A percentile compares a stretch with the other conserved stretches of the same genome.
Conservation (phyloP, 2,329 filamentous ascomycete species). For the Hypocreales sp. region DNA sequence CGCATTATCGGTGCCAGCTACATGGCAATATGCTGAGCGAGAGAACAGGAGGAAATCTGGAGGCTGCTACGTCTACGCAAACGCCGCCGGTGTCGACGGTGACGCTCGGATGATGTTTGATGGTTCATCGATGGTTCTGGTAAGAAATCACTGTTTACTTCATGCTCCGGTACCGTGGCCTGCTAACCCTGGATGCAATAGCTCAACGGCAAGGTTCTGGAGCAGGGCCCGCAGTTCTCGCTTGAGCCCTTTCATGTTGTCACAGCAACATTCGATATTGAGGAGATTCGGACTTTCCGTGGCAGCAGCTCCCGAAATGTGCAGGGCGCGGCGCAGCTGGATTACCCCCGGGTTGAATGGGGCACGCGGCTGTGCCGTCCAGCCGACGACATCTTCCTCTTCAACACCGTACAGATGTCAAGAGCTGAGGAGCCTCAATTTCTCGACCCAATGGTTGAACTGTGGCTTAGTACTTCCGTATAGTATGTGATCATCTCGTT, state of each 20-base stretch:
- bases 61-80: conserved; percentile 36
- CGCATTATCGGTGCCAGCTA: too few species aligned
- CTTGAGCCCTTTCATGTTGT: conserved; percentile 13
- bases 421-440: too few species aligned
- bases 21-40: too few species aligned
- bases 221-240: conserved; percentile 48
- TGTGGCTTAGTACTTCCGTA: conserved; percentile 12
- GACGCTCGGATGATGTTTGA: background rate
- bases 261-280: background rate
- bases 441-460: conserved; percentile 16
- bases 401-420: conserved; percentile 13
- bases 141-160: too few species aligned
- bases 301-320: background rate
- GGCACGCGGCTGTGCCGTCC: conserved; percentile 7
- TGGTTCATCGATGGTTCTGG: background rate
- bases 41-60: conserved; percentile 38
- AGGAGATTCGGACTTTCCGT: background rate
- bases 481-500: too few species aligned
- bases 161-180: too few species aligned
- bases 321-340: conserved; percentile 8
- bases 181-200: too few species aligned
- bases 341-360: conserved; percentile 14
- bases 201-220: conserved; percentile 47
- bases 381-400: conserved; percentile 10
- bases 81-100: conserved; percentile 24